These are phyloP conservation scores for Globisporangium takayamanum DNA, from an alignment of 352 stramenopile species.

Conservation along the genomic window DNA sequence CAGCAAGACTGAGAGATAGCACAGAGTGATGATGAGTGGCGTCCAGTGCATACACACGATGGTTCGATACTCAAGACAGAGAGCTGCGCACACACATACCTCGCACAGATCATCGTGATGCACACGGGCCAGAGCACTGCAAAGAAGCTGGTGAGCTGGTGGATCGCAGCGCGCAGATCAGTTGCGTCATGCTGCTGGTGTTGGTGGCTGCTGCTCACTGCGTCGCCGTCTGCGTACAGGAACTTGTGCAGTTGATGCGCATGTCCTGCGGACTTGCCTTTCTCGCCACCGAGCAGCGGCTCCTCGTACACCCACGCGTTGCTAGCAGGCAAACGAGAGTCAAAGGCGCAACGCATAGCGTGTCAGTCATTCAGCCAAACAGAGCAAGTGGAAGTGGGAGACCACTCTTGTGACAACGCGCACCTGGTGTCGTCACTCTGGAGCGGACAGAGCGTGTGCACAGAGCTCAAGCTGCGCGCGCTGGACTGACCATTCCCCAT, in stretches of 20 bases:
- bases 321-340: background rate
- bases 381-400: background rate
- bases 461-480: conserved; percentile 16
- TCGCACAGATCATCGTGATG: conserved; percentile 65
- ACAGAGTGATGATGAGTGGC: background rate
- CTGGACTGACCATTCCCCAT: conserved; percentile 42
- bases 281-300: conserved; percentile 32
- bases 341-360: background rate
- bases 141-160: conserved; percentile 72
- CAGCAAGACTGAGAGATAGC: conserved; percentile 31
- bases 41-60: background rate
- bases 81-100: conserved; percentile 15
- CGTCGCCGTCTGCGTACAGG: background rate
- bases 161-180: conserved; percentile 36
- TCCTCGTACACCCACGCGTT: conserved; percentile 43
- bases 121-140: conserved; percentile 68
- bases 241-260: conserved; percentile 8
- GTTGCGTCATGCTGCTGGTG: conserved; percentile 9
- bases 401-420: background rate
- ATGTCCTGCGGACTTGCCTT: background rate
- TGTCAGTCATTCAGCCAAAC: background rate
- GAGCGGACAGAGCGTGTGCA: conserved; percentile 25
- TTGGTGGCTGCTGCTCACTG: background rate
- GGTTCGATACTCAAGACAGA: background rate
- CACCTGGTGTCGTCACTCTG: conserved; percentile 17